Base-by-base conservation (phyloP, 495 filamentous ascomycete genomes). In the Pyrenula massariospora region DNA sequence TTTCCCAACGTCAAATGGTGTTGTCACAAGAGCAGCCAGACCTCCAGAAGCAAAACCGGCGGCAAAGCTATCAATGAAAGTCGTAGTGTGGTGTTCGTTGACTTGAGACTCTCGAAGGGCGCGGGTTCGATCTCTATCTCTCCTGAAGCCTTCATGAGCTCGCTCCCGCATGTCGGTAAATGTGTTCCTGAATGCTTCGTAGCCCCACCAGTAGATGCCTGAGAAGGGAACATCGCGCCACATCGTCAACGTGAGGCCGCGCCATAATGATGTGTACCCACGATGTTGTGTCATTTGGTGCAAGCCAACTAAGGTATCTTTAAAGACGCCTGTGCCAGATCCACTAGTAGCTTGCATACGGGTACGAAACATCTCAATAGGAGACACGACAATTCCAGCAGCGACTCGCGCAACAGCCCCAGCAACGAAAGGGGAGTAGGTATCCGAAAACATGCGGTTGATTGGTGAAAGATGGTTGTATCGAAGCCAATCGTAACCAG, bases 201-300 rank as follows among this genome's bases (percentile, higher is more conserved):
- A 98, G 12, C 93, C 93, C 81, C 87, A 89, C 93, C 93, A 98
- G 72, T 98, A 98, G 55, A 98, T 77, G 8, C 87, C 93, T 3
- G 92, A 96, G 65, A 98, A 98, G 0, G 93, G 93, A 0, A 96
- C 93, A 65, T 98, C 93, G 24, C 93, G 79, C 93, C 93, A 98
- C 63, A 98, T 81, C 0, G 92, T 97, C 25, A 98, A 75, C 0
- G 86, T 89, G 55, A 98, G 70, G 0, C 93, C 93, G n/a, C 93
- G 77, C 93, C 93, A 98, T 0, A 98, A 79, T 1, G 91, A 87
- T 10, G 76, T 75, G 57, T 91, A 88, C 3, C 93, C 93, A 54
- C 87, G 78, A 0, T 66, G 68, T 8, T 75, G 70, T 0, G 95
- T 88, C 91, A 97, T 92, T 31, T 87, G 80, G 56, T 79, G 72